phyloP scores from a whole-genome alignment of 1,284 basidiomycete species.

The Marasmius fiardii region DNA sequence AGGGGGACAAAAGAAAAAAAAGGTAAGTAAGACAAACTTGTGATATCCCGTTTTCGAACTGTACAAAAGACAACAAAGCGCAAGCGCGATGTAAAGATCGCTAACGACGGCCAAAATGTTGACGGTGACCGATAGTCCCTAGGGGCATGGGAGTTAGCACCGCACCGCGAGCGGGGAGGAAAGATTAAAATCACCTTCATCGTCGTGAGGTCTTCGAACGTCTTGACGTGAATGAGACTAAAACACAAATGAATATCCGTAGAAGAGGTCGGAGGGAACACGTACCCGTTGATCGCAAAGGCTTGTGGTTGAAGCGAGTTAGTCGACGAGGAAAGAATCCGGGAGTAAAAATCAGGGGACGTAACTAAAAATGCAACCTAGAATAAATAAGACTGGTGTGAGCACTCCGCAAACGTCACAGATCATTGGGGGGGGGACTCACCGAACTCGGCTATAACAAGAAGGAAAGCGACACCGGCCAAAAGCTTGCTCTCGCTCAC shows the following conservation, averaged over 20 bases:
- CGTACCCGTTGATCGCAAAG: conserved; percentile 19
- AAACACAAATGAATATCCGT: background rate
- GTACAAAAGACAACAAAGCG: conserved; percentile 38
- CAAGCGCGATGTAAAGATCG: conserved; percentile 40
- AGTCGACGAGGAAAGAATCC: too few relatives aligned
- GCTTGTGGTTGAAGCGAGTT: conserved; percentile 10
- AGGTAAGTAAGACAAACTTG: conserved; percentile 29
- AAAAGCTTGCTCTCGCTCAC: background rate
- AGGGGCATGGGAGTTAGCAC: too few relatives aligned
- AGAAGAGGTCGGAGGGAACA: background rate
- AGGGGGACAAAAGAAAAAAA: too few relatives aligned
- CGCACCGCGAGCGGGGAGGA: too few relatives aligned
- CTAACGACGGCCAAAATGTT: conserved; percentile 39
- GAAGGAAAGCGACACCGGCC: background rate
- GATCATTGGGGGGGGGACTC: background rate
- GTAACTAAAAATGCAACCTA: conserved; percentile 11
- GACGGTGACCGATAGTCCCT: conserved; percentile 39
- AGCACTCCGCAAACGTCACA: conserved; percentile 1
- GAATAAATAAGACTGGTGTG: conserved; percentile 16
- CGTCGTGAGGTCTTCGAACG: conserved; percentile 1
- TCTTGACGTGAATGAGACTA: conserved; percentile 7
- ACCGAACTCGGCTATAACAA: conserved; percentile 24
- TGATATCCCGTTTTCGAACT: conserved; percentile 39
- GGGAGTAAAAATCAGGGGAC: too few relatives aligned
- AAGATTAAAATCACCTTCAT: conserved; percentile 5